phyloP scores from a whole-genome alignment of 2,329 filamentous ascomycete genomes.

The Cordyceps fumosorosea region DNA sequence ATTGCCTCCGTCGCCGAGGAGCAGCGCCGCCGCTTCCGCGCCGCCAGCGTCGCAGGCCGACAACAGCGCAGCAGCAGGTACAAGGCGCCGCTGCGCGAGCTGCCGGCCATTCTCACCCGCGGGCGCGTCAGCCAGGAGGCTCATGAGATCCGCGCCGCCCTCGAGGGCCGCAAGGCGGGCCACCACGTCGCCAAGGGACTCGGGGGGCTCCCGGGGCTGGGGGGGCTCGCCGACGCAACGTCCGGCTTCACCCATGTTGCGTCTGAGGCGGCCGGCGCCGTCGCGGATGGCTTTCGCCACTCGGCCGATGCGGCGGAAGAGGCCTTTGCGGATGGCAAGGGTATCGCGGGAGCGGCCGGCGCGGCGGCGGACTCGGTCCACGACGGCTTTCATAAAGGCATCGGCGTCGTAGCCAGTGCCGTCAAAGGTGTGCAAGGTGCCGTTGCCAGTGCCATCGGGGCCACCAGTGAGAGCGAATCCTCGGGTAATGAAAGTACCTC shows the following conservation, averaged over 20 bases:
- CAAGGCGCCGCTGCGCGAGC: not conserved
- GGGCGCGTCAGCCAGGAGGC: conserved; percentile 1
- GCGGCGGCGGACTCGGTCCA: not conserved
- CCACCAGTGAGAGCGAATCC: not conserved
- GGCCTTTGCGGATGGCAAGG: not conserved
- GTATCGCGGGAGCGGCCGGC: not conserved
- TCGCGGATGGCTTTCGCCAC: not conserved
- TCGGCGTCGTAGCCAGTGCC: not conserved
- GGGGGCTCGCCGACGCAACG: not conserved
- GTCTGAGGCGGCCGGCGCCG: not conserved
- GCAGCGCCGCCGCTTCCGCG: conserved; percentile 6
- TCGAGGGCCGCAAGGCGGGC: not conserved
- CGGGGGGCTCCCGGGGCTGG: too few species aligned
- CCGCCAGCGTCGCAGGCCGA: conserved; percentile 6
- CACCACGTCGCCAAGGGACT: not conserved
- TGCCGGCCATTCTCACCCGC: not conserved
- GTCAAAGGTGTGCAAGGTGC: not conserved
- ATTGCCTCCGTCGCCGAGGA: conserved; percentile 5
- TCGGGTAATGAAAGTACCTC: not conserved
- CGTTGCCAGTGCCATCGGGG: not conserved
- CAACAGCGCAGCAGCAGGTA: not conserved
- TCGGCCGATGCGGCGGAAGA: not conserved
- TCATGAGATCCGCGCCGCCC: conserved; percentile 2
- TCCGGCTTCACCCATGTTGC: not conserved
- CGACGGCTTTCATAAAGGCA: not conserved